These are phyloP conservation scores for Candida anutae DNA, from an alignment of 1,139 yeast species.

Conservation along the genomic window DNA sequence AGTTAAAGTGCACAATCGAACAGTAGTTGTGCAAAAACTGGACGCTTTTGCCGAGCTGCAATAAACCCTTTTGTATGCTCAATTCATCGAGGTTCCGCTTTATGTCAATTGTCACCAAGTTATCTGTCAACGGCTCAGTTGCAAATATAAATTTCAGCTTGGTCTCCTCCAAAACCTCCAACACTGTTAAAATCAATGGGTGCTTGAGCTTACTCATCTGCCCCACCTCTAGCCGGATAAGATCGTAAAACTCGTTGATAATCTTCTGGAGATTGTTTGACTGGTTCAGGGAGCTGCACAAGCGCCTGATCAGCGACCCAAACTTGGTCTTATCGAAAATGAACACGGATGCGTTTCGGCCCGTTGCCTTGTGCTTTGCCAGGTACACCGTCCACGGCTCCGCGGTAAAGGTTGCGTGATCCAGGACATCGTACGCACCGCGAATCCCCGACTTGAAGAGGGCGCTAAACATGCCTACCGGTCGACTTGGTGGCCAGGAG, in stretches of 20 bases:
- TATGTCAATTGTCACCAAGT: constrained; percentile 40
- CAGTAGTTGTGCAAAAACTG: constrained; percentile 78
- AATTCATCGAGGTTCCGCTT: constrained; percentile 51
- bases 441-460: constrained; percentile 60
- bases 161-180: constrained; percentile 86
- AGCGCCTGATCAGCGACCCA: constrained; percentile 46
- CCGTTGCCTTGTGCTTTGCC: constrained; percentile 60
- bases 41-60: constrained; percentile 71
- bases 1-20: constrained; percentile 65
- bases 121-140: constrained; percentile 68
- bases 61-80: constrained; percentile 75
- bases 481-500: too few species aligned
- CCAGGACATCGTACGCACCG: constrained; percentile 64
- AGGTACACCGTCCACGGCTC: constrained; percentile 87
- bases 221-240: constrained; percentile 44
- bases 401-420: constrained; percentile 63
- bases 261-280: constrained; percentile 31
- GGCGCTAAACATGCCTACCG: constrained; percentile 33
- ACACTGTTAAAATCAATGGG: constrained; percentile 74
- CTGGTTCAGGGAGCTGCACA: constrained; percentile 39
- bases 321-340: constrained; percentile 79
- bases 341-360: constrained; percentile 68
- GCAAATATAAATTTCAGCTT: constrained; percentile 72
- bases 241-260: constrained; percentile 33
- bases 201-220: constrained; percentile 78